These are phyloP conservation scores for Geotrichum histeridarum DNA, from an alignment of 1,139 yeast species.

Conservation along the genomic window DNA sequence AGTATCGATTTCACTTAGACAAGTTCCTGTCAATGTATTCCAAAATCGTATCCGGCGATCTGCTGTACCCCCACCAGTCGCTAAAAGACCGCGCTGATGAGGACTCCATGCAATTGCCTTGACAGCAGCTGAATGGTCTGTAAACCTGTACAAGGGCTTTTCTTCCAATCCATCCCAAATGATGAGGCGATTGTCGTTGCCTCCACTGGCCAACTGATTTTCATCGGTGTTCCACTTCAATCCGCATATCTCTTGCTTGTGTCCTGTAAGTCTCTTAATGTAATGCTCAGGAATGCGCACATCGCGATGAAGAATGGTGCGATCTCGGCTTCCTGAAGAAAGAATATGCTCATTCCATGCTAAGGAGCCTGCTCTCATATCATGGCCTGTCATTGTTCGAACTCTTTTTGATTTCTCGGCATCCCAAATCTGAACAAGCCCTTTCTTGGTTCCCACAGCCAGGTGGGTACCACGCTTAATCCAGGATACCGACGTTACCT, in stretches of 20 bases:
- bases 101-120: slow-evolving; percentile 98
- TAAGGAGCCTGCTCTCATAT: slow-evolving; percentile 74
- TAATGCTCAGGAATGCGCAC: slow-evolving; percentile 83
- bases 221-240: slow-evolving; percentile 89
- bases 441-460: slow-evolving; percentile 85
- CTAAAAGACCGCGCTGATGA: slow-evolving; percentile 86
- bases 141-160: slow-evolving; percentile 64
- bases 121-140: slow-evolving; percentile 90
- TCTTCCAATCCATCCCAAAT: slow-evolving; percentile 73
- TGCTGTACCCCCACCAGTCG: slow-evolving; percentile 97
- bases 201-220: slow-evolving; percentile 71
- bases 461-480: slow-evolving; percentile 76
- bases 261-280: slow-evolving; percentile 64
- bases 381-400: slow-evolving; percentile 89
- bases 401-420: slow-evolving; percentile 79
- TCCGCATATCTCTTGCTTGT: slow-evolving; percentile 95
- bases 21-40: slow-evolving; percentile 78
- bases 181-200: slow-evolving; percentile 70
- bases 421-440: slow-evolving; percentile 93
- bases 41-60: slow-evolving; percentile 87
- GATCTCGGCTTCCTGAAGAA: slow-evolving; percentile 83
- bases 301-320: slow-evolving; percentile 81
- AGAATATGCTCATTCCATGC: slow-evolving; percentile 93
- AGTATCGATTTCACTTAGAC: slow-evolving; percentile 75
- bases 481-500: slow-evolving; percentile 84